These are phyloP conservation scores for Panicum virgatum DNA, from an alignment of 202 grass and related monocot species.

Conservation along the genomic window DNA sequence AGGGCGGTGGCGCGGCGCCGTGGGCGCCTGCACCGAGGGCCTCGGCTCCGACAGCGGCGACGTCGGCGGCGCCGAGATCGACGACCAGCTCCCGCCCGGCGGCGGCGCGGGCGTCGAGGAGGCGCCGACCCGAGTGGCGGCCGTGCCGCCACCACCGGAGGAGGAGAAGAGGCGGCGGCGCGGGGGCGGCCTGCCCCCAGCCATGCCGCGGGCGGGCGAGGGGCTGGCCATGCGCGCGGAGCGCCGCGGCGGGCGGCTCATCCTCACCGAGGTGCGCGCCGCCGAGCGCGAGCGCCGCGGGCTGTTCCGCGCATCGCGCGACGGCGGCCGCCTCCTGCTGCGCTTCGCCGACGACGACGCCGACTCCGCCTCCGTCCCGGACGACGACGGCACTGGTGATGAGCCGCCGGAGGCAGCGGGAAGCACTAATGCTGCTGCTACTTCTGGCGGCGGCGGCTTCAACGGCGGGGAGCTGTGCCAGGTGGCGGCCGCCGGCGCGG, in stretches of 20 bases:
- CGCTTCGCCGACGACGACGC: constrained; percentile 1
- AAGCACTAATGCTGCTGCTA: neutral
- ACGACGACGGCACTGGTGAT: neutral
- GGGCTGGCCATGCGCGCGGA: constrained; percentile 56
- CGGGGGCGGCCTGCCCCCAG: constrained; percentile 11
- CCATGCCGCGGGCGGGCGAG: constrained; percentile 41
- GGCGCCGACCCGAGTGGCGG: neutral
- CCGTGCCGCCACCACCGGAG: neutral
- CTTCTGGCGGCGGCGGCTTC: no score
- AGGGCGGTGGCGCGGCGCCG: neutral
- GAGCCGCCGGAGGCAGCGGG: neutral
- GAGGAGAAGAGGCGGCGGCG: constrained; percentile 14
- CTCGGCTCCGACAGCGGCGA: constrained; percentile 72
- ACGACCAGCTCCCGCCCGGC: neutral
- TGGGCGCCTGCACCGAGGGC: constrained; percentile 68
- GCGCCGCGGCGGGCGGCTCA: constrained; percentile 62
- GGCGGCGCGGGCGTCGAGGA: neutral
- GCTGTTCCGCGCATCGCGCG: constrained; percentile 49
- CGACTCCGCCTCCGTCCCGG: neutral
- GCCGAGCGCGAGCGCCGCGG: constrained; percentile 14
- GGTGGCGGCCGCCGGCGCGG: neutral
- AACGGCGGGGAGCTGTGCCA: neutral
- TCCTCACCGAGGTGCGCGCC: constrained; percentile 52
- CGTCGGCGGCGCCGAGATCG: constrained; percentile 48
- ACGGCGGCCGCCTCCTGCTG: constrained; percentile 45